Evolutionary conservation across 805 yeast genomes (phyloP), one percentile per base, ranked within the genome.

Genomic region (Ogataea ramenticola): DNA sequence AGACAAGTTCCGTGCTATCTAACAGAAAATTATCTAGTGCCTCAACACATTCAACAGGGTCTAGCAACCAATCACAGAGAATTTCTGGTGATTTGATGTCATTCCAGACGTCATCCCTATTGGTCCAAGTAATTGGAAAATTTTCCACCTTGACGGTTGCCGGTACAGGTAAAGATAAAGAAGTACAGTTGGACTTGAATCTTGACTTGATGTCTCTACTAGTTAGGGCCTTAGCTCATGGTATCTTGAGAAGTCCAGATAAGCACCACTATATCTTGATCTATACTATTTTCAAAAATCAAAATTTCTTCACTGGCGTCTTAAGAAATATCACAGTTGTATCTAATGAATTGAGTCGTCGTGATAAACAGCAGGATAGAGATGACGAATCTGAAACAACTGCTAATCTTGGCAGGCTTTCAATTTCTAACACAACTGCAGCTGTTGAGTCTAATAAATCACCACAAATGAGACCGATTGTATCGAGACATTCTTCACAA

Each of bases 181-280:
- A 34, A 3, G 3, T 12, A 16, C 7, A 34, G 4, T 4, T 34
- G 12, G 24, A 34, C 12, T 34, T 36, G 14, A 74, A 82, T 51
- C 56, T 77, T 8, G 87, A 82, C 49, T 55, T 75, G 33, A 56
- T 84, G 26, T 81, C 89, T 0, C 57, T 84, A 12, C 35, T 84
- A n/a, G 49, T 82, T 5, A 66, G 85, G 42, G 65, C 84, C 1
- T 57, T 82, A 3, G 68, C 80, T 40, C 75, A 74, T 21, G 69
- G 79, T 4, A 62, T 76, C 3, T 57, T 74, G n/a, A 69, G 79
- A 39, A 55, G 67, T 50, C 80, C 79, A 7, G 60, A 61, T 21
- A 34, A 34, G 29, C 76, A 78, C 27, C 73, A 82, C 1, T 60
- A 79, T 44, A 72, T 79, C 57, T 61, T 82, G 46, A 54, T 82